Conservation (phyloP, 331 rosid species). For the Stylosanthes scabra region DNA sequence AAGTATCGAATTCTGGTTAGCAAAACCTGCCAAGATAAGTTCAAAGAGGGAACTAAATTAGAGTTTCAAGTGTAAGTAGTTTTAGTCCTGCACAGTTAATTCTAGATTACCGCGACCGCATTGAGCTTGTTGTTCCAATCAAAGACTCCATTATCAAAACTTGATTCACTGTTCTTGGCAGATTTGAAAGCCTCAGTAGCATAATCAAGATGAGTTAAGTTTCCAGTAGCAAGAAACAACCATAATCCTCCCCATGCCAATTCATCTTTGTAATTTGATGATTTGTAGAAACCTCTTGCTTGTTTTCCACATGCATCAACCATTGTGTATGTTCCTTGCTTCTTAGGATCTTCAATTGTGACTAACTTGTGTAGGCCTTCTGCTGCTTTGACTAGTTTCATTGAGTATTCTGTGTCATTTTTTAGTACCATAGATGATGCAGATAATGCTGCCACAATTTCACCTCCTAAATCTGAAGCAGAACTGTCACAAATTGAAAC, state of each 20-base stretch:
- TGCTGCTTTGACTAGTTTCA: constrained; percentile 55
- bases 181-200: constrained; percentile 51
- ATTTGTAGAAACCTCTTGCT: constrained; percentile 61
- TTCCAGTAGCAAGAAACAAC: constrained; percentile 69
- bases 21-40: constrained; percentile 56
- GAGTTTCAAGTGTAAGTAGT: constrained; percentile 4
- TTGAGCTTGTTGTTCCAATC: constrained; percentile 81
- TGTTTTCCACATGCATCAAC: constrained; percentile 73
- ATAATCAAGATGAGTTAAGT: constrained; percentile 52
- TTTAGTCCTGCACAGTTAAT: background rate
- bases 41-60: constrained; percentile 6
- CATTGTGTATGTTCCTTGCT: constrained; percentile 64
- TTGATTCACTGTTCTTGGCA: constrained; percentile 51
- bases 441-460: constrained; percentile 79
- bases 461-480: constrained; percentile 84
- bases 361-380: constrained; percentile 52
- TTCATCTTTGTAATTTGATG: constrained; percentile 70
- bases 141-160: constrained; percentile 55
- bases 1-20: constrained; percentile 67
- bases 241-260: constrained; percentile 89
- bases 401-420: constrained; percentile 61
- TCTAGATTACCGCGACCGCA: constrained; percentile 64
- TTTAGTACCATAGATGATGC: constrained; percentile 75
- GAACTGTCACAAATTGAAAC: constrained; percentile 65
- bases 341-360: constrained; percentile 44